Percentiles rank a stretch among this genome's conserved stretches.
These are phyloP conservation scores for Crithidia brevicula DNA, from an alignment of 208 protist genomes.

Conservation along the genomic window DNA sequence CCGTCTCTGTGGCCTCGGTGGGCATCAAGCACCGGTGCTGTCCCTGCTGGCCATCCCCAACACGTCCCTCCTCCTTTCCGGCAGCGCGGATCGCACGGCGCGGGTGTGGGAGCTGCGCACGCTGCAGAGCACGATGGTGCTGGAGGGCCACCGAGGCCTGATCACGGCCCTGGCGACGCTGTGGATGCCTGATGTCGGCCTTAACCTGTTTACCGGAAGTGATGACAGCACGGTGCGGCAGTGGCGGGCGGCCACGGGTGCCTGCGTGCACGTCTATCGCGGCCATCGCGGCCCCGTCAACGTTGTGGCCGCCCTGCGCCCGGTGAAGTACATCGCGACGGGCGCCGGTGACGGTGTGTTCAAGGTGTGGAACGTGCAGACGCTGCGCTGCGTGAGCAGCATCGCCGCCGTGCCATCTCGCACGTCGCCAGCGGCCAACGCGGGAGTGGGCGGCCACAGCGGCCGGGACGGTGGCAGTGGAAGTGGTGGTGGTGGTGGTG, in stretches of 20 bases:
- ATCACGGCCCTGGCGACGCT: constrained; percentile 32
- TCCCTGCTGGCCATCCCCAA: constrained; percentile 26
- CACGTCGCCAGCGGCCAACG: not conserved
- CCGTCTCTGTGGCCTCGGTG: constrained; percentile 33
- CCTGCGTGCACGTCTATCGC: constrained; percentile 50
- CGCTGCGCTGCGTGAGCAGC: constrained; percentile 34
- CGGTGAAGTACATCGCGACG: constrained; percentile 36
- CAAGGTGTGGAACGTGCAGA: constrained; percentile 45
- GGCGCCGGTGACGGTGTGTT: constrained; percentile 38
- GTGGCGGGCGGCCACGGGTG: constrained; percentile 41
- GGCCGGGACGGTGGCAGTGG: too few relatives aligned
- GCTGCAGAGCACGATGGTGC: constrained; percentile 41
- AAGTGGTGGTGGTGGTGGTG: not conserved
- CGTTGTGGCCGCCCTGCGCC: constrained; percentile 35
- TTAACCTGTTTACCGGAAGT: constrained; percentile 54
- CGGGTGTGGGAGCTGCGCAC: constrained; percentile 50
- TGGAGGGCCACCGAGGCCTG: constrained; percentile 46
- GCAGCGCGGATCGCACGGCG: constrained; percentile 42
- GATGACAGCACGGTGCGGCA: constrained; percentile 62
- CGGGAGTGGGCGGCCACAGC: too few relatives aligned
- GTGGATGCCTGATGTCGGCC: constrained; percentile 25
- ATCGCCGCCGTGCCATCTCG: constrained; percentile 29
- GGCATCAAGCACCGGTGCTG: constrained; percentile 43
- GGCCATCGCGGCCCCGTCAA: constrained; percentile 50
- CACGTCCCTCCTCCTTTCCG: constrained; percentile 37